Evolutionary conservation across 164 flowering plant genomes (phyloP).

Genomic region (Nymphaea thermarum): DNA sequence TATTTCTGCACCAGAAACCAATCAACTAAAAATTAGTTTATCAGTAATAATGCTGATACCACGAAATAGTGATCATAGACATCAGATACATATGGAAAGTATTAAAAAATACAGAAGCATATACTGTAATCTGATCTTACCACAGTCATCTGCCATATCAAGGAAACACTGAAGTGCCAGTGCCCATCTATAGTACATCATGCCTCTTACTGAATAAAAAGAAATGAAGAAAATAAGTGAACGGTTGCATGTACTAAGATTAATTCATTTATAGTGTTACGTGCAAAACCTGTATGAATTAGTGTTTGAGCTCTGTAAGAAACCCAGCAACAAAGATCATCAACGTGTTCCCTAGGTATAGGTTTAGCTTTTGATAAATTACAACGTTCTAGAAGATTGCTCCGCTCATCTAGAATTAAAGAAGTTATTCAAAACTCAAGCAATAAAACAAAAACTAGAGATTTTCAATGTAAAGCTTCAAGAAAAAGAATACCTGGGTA

Average conservation of each 20-base stretch:
- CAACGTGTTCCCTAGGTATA: slow-evolving; percentile 20
- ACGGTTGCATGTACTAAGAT: no score
- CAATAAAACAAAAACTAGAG: neutral
- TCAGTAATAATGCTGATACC: no score
- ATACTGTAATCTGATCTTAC: slow-evolving; percentile 24
- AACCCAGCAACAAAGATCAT: slow-evolving; percentile 51
- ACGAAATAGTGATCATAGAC: neutral
- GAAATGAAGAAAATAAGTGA: neutral
- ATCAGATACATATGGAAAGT: slow-evolving; percentile 10
- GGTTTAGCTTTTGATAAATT: slow-evolving; percentile 16
- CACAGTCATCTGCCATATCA: slow-evolving; percentile 59
- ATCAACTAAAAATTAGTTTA: no score
- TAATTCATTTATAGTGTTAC: no score
- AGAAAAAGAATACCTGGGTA: slow-evolving; percentile 60
- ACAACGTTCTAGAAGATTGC: slow-evolving; percentile 49
- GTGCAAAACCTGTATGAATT: slow-evolving; percentile 59
- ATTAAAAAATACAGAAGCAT: neutral
- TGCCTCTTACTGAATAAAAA: slow-evolving; percentile 72
- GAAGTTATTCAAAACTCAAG: neutral
- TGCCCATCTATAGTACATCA: slow-evolving; percentile 95
- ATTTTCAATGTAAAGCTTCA: slow-evolving; percentile 1
- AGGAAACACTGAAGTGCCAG: slow-evolving; percentile 76
- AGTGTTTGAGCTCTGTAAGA: slow-evolving; percentile 97
- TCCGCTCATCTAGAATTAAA: slow-evolving; percentile 64
- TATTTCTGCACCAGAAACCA: slow-evolving; percentile 28